Base-by-base conservation (phyloP, 345 rosid species). In the Arabis alpina region DNA sequence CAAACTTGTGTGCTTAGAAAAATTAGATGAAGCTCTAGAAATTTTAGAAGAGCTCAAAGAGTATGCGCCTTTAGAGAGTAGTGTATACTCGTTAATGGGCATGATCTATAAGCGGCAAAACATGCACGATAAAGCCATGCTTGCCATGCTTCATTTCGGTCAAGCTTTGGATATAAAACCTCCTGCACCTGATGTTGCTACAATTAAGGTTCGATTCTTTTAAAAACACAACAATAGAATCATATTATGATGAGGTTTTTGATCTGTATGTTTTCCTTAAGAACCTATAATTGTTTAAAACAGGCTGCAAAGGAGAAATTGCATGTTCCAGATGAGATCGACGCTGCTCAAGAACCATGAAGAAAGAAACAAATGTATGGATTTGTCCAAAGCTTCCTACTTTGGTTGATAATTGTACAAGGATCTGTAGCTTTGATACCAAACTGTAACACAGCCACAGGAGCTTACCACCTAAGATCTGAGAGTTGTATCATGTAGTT, bases 251-350 rank as follows among this genome's bases (percentile, higher is more conserved):
- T 62, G 53, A 48, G 28, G 15, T 27, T 7, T n/a, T 47, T 8
- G 6, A n/a, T n/a, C n/a, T n/a, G n/a, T n/a, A n/a, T n/a, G n/a
- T n/a, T n/a, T n/a, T n/a, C n/a, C n/a, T n/a, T n/a, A n/a, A n/a
- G n/a, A n/a, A n/a, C n/a, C n/a, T n/a, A n/a, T n/a, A 12, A 24
- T 36, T 56, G 50, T 25, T 39, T 72, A 60, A 49, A 72, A 80
- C 88, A 91, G 99, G 97, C 99, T 76, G 96, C 95, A 70, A 94
- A 91, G 37, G 99, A 94, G 72, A 94, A 91, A 79, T 77, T 91
- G 80, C 99, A 89, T 71, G 93, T 94, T 52, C 99, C 99, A 2
- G 98, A 94, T 71, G 98, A 91, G 73, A 43, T 91, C 19, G 96
- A 88, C 48, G 57, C 40, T 52, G 48, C 27, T 23, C 40, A 23